These are phyloP conservation scores for Curvularia spicifera DNA, from an alignment of 2,329 filamentous ascomycete genomes.

Conservation along the genomic window DNA sequence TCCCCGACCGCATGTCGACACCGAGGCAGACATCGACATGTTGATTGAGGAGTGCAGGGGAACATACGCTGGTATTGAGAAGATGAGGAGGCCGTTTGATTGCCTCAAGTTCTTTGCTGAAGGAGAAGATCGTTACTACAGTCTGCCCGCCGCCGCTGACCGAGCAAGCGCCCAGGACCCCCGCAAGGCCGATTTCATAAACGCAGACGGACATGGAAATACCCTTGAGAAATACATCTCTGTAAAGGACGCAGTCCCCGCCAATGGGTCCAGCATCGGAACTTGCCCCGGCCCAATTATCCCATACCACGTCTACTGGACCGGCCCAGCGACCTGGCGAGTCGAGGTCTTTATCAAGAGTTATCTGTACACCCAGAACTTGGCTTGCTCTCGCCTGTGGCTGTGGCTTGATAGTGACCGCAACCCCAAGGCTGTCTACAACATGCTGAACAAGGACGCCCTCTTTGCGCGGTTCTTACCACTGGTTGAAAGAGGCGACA, in stretches of 20 bases:
- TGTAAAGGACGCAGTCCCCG: conserved; percentile 42
- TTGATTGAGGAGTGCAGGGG: conserved; percentile 62
- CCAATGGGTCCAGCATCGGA: conserved; percentile 54
- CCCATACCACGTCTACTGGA: conserved; percentile 64
- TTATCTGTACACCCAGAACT: conserved; percentile 63
- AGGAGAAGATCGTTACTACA: conserved; percentile 59
- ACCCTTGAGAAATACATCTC: conserved; percentile 49
- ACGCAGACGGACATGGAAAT: conserved; percentile 53
- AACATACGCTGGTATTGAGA: conserved; percentile 59
- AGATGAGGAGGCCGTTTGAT: conserved; percentile 61
- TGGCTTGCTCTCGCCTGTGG: conserved; percentile 61
- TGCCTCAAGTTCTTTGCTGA: conserved; percentile 60
- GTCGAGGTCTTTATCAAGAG: conserved; percentile 64
- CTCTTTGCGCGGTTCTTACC: conserved; percentile 62
- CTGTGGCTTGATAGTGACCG: conserved; percentile 63
- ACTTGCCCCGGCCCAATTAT: conserved; percentile 62
- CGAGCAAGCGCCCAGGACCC: conserved; percentile 53
- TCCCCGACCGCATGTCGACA: conserved; percentile 59
- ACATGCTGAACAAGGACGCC: conserved; percentile 60
- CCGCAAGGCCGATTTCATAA: conserved; percentile 51
- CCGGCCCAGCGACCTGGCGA: conserved; percentile 63
- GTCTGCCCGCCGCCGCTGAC: conserved; percentile 51
- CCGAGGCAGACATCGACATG: conserved; percentile 59
- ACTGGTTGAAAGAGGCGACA: conserved; percentile 61
- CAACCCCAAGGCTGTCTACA: conserved; percentile 57